Evolutionary conservation across 371 early-diverging fungal species (phyloP).

Genomic region (Funneliformis caledonium): DNA sequence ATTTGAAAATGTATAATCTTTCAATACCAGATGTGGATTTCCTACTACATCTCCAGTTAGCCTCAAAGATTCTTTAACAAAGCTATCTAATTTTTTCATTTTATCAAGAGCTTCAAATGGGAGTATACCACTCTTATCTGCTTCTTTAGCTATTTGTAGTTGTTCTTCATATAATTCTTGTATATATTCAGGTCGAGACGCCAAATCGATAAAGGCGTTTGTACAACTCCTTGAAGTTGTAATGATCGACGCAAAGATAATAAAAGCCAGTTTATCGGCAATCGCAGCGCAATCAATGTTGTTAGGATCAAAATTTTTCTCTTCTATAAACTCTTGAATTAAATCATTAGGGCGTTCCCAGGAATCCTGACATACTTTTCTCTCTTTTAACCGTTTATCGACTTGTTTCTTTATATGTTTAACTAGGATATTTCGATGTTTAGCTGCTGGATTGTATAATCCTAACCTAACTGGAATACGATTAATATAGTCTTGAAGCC

Average conservation of each 20-base stretch:
- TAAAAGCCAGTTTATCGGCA: not conserved
- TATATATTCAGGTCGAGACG: not conserved
- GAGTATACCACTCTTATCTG: not conserved
- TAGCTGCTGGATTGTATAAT: not conserved
- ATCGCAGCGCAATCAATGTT: not conserved
- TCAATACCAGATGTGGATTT: not conserved
- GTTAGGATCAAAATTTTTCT: not conserved
- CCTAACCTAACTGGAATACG: not conserved
- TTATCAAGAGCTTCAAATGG: not conserved
- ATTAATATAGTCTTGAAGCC: not conserved
- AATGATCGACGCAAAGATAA: not conserved
- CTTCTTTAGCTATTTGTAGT: not conserved
- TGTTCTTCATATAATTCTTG: constrained; percentile 25
- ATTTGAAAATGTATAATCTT: constrained; percentile 12
- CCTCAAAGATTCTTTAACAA: not conserved
- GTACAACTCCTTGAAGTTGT: not conserved
- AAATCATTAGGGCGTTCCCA: not conserved
- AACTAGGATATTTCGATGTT: not conserved
- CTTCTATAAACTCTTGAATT: not conserved
- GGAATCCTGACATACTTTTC: not conserved
- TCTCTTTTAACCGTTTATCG: not conserved
- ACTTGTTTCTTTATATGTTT: not conserved
- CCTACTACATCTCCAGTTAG: not conserved
- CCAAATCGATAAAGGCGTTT: not conserved
- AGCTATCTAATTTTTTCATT: constrained; percentile 15